A percentile compares a stretch with the other conserved stretches of the same genome.
Conservation (phyloP, 192 early-diverging fungal genomes). For the Borealophlyctis nickersoniae region DNA sequence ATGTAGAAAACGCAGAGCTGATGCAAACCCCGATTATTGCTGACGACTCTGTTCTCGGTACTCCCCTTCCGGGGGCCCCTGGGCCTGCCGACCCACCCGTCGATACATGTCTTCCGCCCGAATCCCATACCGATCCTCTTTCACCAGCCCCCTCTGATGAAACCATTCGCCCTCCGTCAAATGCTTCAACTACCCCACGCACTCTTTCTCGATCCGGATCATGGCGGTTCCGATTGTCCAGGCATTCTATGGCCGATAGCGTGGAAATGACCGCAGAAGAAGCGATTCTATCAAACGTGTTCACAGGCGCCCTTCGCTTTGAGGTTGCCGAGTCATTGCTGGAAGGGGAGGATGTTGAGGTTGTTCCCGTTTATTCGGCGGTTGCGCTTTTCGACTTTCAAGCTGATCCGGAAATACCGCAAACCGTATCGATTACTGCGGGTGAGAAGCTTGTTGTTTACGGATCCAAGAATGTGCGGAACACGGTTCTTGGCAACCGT, state of each 20-base stretch:
- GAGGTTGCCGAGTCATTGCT: constrained; percentile 15
- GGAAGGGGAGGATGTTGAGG: constrained; percentile 17
- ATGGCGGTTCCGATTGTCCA: constrained; percentile 13
- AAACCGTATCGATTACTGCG: constrained; percentile 4
- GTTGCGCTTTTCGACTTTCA: constrained; percentile 17
- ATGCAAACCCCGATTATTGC: no score
- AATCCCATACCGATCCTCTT: no score
- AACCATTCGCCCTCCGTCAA: background rate
- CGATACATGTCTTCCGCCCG: no score
- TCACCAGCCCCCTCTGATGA: background rate
- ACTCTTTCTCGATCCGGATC: constrained; percentile 7
- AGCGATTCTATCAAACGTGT: constrained; percentile 22
- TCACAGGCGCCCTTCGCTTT: constrained; percentile 5
- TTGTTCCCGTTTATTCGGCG: constrained; percentile 22
- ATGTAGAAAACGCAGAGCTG: no score
- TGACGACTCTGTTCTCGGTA: no score
- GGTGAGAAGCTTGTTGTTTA: constrained; percentile 18
- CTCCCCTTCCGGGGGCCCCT: no score
- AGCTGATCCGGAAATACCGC: background rate
- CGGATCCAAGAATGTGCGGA: constrained; percentile 16
- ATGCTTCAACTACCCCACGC: background rate
- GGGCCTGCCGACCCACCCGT: no score
- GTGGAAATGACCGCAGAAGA: constrained; percentile 14
- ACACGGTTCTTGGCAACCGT: constrained; percentile 14
- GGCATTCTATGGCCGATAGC: background rate